Base-by-base conservation (phyloP, 2,329 filamentous ascomycete genomes). In the Apiospora kogelbergensis region DNA sequence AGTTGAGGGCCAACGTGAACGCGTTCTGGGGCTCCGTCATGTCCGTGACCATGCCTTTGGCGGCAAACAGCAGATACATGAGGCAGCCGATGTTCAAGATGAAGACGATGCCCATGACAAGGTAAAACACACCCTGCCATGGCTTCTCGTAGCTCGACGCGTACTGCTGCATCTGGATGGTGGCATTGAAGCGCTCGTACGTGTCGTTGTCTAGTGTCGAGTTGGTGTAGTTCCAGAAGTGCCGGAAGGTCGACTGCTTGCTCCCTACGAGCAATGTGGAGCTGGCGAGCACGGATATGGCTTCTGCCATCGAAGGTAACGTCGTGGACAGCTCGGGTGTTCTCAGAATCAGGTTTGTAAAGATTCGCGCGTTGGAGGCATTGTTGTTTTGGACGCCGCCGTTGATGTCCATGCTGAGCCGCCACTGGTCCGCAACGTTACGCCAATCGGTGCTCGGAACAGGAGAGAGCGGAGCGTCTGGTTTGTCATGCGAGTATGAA, bases 11-110 rank as follows among this genome's bases (percentile, higher is more conserved):
- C 0, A 94, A 80, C 0, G 89, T 84, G 74, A 95, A 94, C 2
- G 94, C 81, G 75, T 94, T 94, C 67, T 91, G 88, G 0, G 92
- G 91, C 74, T 95, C 92, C 0, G 90, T 92, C 75, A 92, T 94
- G 80, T 95, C 93, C 0, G 91, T 94, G 9, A 95, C 88, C 26
- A 93, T 85, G 0, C 88, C 87, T 0, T 82, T 81, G 6, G 81
- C 76, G 71, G 85, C 82, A 63, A 87, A 75, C 66, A 91, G 77
- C 71, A 91, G 84, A 79, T 93, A 94, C 2, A 81, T 74, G 0
- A 93, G 80, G 68, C 91, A 92, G 46, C 90, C 81, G 33, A 90
- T 70, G 76, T 93, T 94, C 73, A 92, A 88, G 30, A 87, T 71
- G 74, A 94, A 92, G 1, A 92, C 89, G 17, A 89, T 79, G 1